A percentile compares a stretch with the other conserved stretches of the same genome.
Evolutionary conservation across 108 stramenopile genomes (phyloP).

Genomic region (Chaetoceros muelleri): DNA sequence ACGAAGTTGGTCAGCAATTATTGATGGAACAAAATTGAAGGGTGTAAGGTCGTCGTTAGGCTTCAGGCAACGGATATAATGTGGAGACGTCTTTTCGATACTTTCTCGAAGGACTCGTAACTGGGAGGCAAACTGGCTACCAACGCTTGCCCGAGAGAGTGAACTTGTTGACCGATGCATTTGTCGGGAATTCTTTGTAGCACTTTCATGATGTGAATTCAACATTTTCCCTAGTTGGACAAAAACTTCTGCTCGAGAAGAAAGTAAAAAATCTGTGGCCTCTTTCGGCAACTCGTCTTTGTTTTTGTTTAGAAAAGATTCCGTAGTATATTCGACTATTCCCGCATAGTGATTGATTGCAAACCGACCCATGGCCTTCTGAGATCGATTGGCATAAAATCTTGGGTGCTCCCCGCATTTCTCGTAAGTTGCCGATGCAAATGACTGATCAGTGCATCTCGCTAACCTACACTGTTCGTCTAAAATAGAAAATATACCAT

Average conservation of each 20-base stretch:
- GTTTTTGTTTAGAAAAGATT: constrained; percentile 86
- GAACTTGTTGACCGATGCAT: constrained; percentile 32
- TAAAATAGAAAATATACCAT: constrained; percentile 67
- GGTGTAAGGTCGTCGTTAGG: constrained; percentile 81
- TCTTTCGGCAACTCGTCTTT: constrained; percentile 86
- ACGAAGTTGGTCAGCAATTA: constrained; percentile 78
- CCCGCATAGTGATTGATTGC: constrained; percentile 81
- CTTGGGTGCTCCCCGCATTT: constrained; percentile 41
- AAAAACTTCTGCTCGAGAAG: constrained; percentile 30
- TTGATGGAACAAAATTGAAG: constrained; percentile 63
- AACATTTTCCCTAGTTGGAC: constrained; percentile 34
- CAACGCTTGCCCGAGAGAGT: constrained; percentile 43
- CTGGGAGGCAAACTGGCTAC: constrained; percentile 65
- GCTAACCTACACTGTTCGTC: constrained; percentile 75
- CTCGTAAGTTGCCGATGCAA: constrained; percentile 45
- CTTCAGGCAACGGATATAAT: constrained; percentile 88
- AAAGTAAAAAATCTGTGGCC: constrained; percentile 44
- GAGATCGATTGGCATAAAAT: constrained; percentile 47
- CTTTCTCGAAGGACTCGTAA: constrained; percentile 45
- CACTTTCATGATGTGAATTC: constrained; percentile 5
- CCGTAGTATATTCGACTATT: constrained; percentile 74
- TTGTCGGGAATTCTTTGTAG: constrained; percentile 4
- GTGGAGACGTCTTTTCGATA: constrained; percentile 70
- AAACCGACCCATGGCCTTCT: constrained; percentile 51
- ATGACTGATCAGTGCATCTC: constrained; percentile 55